phyloP scores from a whole-genome alignment of 257 asterid genomes.

The Nicotiana tomentosiformis region DNA sequence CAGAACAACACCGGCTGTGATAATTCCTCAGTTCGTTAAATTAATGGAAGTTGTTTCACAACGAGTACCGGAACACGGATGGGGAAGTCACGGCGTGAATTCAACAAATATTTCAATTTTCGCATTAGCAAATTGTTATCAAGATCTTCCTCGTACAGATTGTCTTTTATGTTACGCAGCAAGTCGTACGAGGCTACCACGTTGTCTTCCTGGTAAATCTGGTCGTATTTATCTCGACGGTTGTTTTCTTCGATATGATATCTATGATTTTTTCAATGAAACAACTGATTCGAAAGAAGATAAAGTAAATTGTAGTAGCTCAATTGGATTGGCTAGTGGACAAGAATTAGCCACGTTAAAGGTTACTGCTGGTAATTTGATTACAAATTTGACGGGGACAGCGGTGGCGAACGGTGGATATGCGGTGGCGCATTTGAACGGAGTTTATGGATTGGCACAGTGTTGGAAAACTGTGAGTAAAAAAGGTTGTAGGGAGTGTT shows the following conservation, averaged over 20 bases:
- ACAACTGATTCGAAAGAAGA: slow-evolving; percentile 40
- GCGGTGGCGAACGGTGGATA: slow-evolving; percentile 40
- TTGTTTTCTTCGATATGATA: slow-evolving; percentile 76
- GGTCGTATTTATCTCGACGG: slow-evolving; percentile 82
- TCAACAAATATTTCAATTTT: slow-evolving; percentile 32
- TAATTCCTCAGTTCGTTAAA: slow-evolving; percentile 45
- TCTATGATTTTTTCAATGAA: slow-evolving; percentile 45
- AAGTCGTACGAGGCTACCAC: slow-evolving; percentile 67
- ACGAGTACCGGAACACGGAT: slow-evolving; percentile 31
- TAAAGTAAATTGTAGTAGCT: slow-evolving; percentile 42
- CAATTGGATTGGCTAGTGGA: slow-evolving; percentile 18
- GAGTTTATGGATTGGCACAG: slow-evolving; percentile 83
- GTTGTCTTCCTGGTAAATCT: slow-evolving; percentile 53
- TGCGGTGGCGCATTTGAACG: slow-evolving; percentile 42
- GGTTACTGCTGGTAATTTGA: slow-evolving; percentile 32
- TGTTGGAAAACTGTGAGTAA: slow-evolving; percentile 68
- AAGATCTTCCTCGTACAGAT: slow-evolving; percentile 56
- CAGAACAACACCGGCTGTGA: slow-evolving; percentile 27
- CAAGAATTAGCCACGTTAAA: slow-evolving; percentile 24
- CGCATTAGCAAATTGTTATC: slow-evolving; percentile 56
- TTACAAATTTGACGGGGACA: slow-evolving; percentile 35
- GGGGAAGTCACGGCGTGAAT: slow-evolving; percentile 36
- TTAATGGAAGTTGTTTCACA: slow-evolving; percentile 60
- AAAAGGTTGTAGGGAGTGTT: slow-evolving; percentile 64
- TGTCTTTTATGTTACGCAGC: slow-evolving; percentile 82